Evolutionary conservation across 73 alveolate genomes (phyloP), one percentile per base, ranked within the genome.

Genomic region (Paraurostyla sp.): DNA sequence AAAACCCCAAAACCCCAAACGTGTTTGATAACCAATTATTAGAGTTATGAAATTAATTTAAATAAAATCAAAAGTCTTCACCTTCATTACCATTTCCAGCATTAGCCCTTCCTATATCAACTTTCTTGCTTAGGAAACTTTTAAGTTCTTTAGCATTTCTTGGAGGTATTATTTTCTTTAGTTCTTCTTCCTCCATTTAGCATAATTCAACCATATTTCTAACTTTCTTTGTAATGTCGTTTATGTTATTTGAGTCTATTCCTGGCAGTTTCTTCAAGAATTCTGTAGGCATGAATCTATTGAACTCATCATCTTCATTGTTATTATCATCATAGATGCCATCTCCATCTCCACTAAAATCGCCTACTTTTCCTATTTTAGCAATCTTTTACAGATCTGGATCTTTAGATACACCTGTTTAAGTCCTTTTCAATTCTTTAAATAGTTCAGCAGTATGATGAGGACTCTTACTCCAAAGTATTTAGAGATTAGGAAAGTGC

Each of bases 381-480:
- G 71, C 54, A 32, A 87, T 87, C 30, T 56, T 75, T 30, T 76
- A 51, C 0, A 75, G 40, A 56, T 75, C 89, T 7, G 85, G 88
- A 35, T 71, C 83, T 56, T 59, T 35, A 49, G n/a, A 27, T 27
- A 30, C n/a, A 23, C 71, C 85, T 0, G 83, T 13, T 49, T 36
- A 18, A 36, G 69, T 22, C 27, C 42, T 59, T 35, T 80, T 89
- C 9, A 89, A 69, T 36, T 59, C 81, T n/a, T 71, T 27, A 40
- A 78, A 89, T 0, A 89, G 40, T 38, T 78, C 91, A 18, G 89
- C 90, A 4, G 92, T 89, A 65, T 89, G 85, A 15, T 62, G n/a
- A 36, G 89, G 86, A 16, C 94, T 50, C 88, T 80, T 78, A 7
- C 83, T 38, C 94, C 94, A 89, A 0, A 89, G 25, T 23, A 80